phyloP scores from a whole-genome alignment of 2,329 filamentous ascomycete species.

The Rugonectria rugulosa region DNA sequence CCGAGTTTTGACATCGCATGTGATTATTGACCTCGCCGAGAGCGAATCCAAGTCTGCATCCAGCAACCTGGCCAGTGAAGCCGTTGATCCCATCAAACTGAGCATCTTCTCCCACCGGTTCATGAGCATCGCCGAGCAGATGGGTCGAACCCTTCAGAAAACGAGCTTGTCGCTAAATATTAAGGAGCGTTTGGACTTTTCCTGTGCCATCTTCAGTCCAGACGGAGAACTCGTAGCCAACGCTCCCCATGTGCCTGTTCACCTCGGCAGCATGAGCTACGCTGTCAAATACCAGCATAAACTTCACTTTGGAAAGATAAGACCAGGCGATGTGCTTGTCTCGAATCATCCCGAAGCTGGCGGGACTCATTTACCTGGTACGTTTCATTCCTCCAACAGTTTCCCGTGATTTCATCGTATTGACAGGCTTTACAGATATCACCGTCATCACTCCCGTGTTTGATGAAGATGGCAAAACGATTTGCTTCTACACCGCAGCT shows the following conservation, averaged over 20 bases:
- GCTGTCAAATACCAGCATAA: slow-evolving; percentile 73
- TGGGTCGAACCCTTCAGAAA: slow-evolving; percentile 78
- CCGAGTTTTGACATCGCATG: slow-evolving; percentile 39
- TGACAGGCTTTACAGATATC: slow-evolving; percentile 21
- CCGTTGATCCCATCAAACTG: slow-evolving; percentile 74
- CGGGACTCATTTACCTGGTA: slow-evolving; percentile 15
- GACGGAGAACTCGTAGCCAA: slow-evolving; percentile 77
- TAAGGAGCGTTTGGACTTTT: slow-evolving; percentile 82
- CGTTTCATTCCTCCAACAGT: not conserved
- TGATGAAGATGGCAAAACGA: slow-evolving; percentile 17
- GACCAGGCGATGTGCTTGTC: slow-evolving; percentile 77
- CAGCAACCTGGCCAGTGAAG: slow-evolving; percentile 10
- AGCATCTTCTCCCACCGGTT: slow-evolving; percentile 79
- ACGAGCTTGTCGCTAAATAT: slow-evolving; percentile 78
- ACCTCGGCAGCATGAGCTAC: slow-evolving; percentile 80
- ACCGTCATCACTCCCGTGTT: slow-evolving; percentile 28
- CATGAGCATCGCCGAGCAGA: slow-evolving; percentile 83
- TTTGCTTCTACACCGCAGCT: slow-evolving; percentile 26
- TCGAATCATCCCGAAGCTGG: slow-evolving; percentile 57
- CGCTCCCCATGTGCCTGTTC: slow-evolving; percentile 77
- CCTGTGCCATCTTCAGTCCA: slow-evolving; percentile 77
- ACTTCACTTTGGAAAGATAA: slow-evolving; percentile 71
- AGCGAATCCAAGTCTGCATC: not conserved
- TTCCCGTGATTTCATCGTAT: not conserved
- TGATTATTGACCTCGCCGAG: slow-evolving; percentile 25